Conservation (phyloP, 2,329 filamentous ascomycete species). For the Daldinia sp. region DNA sequence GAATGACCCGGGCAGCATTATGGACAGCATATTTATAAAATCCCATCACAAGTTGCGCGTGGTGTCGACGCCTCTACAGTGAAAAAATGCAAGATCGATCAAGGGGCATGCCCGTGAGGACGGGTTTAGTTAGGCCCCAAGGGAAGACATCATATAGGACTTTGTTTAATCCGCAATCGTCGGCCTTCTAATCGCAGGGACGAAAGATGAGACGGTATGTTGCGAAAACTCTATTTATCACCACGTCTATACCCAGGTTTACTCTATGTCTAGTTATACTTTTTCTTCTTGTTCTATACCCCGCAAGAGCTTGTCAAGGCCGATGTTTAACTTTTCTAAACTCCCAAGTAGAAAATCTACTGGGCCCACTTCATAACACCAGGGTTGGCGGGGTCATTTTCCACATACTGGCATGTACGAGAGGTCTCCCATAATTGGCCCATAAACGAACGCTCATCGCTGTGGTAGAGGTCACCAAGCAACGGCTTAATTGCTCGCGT, state of each 20-base stretch:
- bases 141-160: too few species aligned
- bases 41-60: too few species aligned
- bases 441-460: slow-evolving; percentile 48
- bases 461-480: slow-evolving; percentile 57
- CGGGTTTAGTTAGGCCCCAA: not conserved
- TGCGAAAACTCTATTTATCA: slow-evolving; percentile 8
- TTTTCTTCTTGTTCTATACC: slow-evolving; percentile 6
- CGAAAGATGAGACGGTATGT: not conserved
- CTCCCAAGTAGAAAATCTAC: slow-evolving; percentile 8
- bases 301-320: not conserved
- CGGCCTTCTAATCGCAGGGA: not conserved
- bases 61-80: not conserved
- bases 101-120: too few species aligned
- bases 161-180: too few species aligned
- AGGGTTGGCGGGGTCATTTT: slow-evolving; percentile 41
- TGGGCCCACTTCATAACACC: slow-evolving; percentile 41
- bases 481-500: slow-evolving; percentile 57
- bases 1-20: not conserved
- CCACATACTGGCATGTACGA: slow-evolving; percentile 48
- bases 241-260: slow-evolving; percentile 18
- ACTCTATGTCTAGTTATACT: slow-evolving; percentile 9
- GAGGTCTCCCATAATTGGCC: slow-evolving; percentile 47
- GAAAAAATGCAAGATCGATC: too few species aligned
- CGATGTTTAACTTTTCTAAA: not conserved
- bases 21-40: not conserved